Conservation (phyloP, 192 early-diverging fungal genomes). For the Linnemannia elongata region DNA sequence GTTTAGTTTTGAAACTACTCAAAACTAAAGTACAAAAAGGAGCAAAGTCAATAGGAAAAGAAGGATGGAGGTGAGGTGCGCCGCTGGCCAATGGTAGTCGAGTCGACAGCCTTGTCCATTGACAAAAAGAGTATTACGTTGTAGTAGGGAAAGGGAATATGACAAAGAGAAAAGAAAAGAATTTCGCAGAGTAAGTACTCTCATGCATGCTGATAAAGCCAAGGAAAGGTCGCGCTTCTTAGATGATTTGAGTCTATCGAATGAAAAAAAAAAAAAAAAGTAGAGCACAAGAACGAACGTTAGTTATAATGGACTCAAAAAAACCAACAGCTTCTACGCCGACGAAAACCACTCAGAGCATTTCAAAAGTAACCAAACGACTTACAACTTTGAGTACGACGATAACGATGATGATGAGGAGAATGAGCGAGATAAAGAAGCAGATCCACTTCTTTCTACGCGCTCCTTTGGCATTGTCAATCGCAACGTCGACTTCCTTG, state of each 20-base stretch:
- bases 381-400: slow-evolving; percentile 42
- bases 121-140: too few species aligned
- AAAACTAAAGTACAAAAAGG: background rate
- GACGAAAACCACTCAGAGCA: too few species aligned
- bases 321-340: background rate
- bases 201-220: background rate
- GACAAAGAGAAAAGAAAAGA: too few species aligned
- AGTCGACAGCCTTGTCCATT: too few species aligned
- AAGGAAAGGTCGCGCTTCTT: background rate
- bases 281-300: background rate
- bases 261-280: too few species aligned
- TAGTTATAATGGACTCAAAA: background rate
- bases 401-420: slow-evolving; percentile 61
- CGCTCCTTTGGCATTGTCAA: slow-evolving; percentile 54
- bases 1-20: background rate
- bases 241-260: slow-evolving; percentile 10
- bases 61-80: too few species aligned
- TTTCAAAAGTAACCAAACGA: background rate
- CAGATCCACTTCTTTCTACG: slow-evolving; percentile 74
- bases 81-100: too few species aligned
- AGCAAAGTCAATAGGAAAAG: too few species aligned
- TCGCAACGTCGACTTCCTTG: slow-evolving; percentile 69
- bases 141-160: too few species aligned
- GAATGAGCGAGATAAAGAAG: slow-evolving; percentile 55
- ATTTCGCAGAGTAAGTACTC: too few species aligned